A percentile compares a stretch with the other conserved stretches of the same genome.
These are phyloP conservation scores for Oxytropis ochrocephala DNA, from an alignment of 306 rosid genomes.

Conservation along the genomic window DNA sequence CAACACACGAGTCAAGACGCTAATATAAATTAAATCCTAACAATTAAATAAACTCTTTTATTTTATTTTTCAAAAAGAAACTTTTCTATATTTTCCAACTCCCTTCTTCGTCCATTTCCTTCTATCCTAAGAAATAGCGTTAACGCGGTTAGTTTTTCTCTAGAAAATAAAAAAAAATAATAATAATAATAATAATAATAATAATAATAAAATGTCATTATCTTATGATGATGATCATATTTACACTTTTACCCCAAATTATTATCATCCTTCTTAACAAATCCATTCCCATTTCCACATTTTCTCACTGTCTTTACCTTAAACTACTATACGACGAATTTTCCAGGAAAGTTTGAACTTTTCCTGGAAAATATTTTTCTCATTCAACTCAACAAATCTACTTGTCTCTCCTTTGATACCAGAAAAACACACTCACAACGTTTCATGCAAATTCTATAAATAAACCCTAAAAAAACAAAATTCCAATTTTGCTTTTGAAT, in stretches of 20 bases:
- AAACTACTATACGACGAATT: background rate
- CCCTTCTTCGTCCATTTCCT: slow-evolving; percentile 11
- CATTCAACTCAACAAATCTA: background rate
- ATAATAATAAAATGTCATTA: background rate
- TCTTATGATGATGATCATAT: background rate
- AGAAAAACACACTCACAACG: background rate
- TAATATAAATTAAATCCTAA: no score
- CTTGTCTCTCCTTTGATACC: background rate
- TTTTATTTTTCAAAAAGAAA: no score
- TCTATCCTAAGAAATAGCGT: slow-evolving; percentile 14
- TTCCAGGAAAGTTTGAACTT: slow-evolving; percentile 34
- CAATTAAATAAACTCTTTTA: no score
- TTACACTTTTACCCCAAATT: slow-evolving; percentile 15
- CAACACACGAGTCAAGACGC: no score
- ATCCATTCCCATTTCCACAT: background rate
- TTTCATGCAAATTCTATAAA: background rate
- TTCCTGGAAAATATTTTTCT: slow-evolving; percentile 28
- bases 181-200: no score
- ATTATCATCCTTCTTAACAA: background rate
- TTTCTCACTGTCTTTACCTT: background rate
- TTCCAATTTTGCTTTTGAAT: background rate
- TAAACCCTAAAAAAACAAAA: background rate
- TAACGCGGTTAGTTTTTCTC: background rate
- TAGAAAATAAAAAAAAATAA: background rate
- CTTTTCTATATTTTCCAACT: no score